phyloP scores from a whole-genome alignment of 805 yeast genomes.

The Debaryomyces hansenii region DNA sequence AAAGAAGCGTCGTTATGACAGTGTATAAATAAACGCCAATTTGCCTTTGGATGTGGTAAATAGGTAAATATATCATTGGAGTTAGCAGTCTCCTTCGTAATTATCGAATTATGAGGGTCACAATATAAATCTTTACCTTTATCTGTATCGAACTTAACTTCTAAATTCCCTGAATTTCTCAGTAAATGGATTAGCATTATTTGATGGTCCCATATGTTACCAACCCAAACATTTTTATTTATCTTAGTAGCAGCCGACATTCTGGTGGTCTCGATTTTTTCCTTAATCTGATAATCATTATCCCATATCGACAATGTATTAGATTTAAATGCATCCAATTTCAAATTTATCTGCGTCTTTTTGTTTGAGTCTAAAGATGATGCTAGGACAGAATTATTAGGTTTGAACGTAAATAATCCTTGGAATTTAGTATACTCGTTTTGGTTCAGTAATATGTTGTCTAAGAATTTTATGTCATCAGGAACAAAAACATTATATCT shows the following conservation, averaged over 20 bases:
- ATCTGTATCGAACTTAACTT: neutral
- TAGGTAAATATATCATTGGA: slow-evolving; percentile 11
- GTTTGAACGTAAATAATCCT: slow-evolving; percentile 2
- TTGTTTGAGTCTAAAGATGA: slow-evolving; percentile 4
- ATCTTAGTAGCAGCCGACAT: slow-evolving; percentile 80
- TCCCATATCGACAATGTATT: slow-evolving; percentile 48
- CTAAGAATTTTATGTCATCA: slow-evolving; percentile 11
- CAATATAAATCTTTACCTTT: slow-evolving; percentile 41
- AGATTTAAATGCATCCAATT: slow-evolving; percentile 5
- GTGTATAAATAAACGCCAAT: slow-evolving; percentile 55
- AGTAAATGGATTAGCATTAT: slow-evolving; percentile 16
- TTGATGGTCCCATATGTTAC: slow-evolving; percentile 76
- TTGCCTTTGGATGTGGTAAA: slow-evolving; percentile 48
- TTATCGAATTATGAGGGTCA: slow-evolving; percentile 52
- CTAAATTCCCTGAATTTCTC: slow-evolving; percentile 1
- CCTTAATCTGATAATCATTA: slow-evolving; percentile 65
- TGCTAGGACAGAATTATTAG: neutral
- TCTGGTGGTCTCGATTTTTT: slow-evolving; percentile 76
- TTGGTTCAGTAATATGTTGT: neutral
- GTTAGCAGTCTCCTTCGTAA: slow-evolving; percentile 28
- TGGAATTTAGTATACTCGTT: neutral
- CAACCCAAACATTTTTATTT: slow-evolving; percentile 65
- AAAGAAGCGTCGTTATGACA: slow-evolving; percentile 62
- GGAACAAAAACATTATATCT: slow-evolving; percentile 22
- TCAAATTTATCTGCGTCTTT: slow-evolving; percentile 17